Evolutionary conservation across 345 rosid genomes (phyloP).

Genomic region (Eucalyptus grandis): DNA sequence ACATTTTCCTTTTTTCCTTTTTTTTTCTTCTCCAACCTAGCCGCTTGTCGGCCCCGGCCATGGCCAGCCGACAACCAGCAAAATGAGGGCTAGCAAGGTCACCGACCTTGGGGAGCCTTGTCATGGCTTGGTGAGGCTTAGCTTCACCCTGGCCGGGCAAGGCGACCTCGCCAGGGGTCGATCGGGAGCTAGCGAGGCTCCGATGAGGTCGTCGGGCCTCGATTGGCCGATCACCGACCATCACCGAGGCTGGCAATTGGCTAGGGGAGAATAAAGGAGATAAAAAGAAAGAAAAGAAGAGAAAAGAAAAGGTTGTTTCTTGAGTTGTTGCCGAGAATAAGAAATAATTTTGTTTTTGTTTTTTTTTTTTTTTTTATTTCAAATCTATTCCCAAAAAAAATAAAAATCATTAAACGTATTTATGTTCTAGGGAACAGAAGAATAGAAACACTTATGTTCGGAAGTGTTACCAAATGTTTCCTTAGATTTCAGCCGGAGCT

Average conservation of each 20-base stretch:
- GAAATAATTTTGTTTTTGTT: rapidly evolving
- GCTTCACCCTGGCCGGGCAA: no score
- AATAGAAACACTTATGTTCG: rapidly evolving
- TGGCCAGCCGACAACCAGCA: rapidly evolving
- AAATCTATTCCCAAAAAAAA: rapidly evolving
- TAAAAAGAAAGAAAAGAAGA: no score
- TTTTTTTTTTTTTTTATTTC: no score
- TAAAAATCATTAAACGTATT: no score
- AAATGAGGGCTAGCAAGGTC: no score
- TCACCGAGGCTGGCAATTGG: rapidly evolving
- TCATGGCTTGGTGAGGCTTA: rapidly evolving
- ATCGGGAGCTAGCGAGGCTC: rapidly evolving
- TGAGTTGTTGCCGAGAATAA: rapidly evolving
- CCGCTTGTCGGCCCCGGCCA: rapidly evolving
- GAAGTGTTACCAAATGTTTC: rapidly evolving
- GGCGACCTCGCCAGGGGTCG: rapidly evolving
- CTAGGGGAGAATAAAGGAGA: no score
- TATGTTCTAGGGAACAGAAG: no score
- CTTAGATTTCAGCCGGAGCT: neutral
- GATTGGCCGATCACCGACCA: rapidly evolving
- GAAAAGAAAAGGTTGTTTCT: no score
- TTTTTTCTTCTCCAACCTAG: no score
- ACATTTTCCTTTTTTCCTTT: no score
- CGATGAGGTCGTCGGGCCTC: rapidly evolving
- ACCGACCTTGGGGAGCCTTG: rapidly evolving